Conservation (phyloP, 441 rosid genomes). For the Erysimum cheiri region DNA sequence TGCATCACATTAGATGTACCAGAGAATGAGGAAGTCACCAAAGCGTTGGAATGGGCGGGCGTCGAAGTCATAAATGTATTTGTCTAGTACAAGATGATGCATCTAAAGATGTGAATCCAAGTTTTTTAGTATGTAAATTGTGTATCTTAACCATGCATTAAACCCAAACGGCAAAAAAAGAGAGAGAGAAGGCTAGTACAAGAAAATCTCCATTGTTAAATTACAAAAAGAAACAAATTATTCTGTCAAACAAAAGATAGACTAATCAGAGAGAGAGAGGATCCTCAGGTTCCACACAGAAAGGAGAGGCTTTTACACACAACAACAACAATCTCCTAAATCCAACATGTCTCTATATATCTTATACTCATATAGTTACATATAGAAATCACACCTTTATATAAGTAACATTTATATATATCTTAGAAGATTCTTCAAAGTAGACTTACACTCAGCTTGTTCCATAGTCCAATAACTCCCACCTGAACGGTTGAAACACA, state of each 20-base stretch:
- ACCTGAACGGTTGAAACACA: slow-evolving; percentile 60
- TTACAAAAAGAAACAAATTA: slow-evolving; percentile 14
- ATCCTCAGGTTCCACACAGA: slow-evolving; percentile 16
- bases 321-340: slow-evolving; percentile 46
- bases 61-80: slow-evolving; percentile 39
- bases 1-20: slow-evolving; percentile 71
- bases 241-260: slow-evolving; percentile 38
- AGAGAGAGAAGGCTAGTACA: slow-evolving; percentile 2
- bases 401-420: slow-evolving; percentile 31
- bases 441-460: slow-evolving; percentile 42
- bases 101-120: too few relatives aligned
- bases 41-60: slow-evolving; percentile 74
- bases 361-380: slow-evolving; percentile 48
- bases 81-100: background rate
- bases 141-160: background rate
- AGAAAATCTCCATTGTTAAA: slow-evolving; percentile 28
- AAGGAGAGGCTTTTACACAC: slow-evolving; percentile 41
- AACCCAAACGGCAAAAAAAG: background rate
- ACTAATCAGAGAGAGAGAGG: slow-evolving; percentile 29
- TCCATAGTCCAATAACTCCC: slow-evolving; percentile 59
- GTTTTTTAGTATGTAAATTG: background rate
- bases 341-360: slow-evolving; percentile 50
- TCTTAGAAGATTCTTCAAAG: slow-evolving; percentile 7
- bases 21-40: slow-evolving; percentile 61
- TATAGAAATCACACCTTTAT: slow-evolving; percentile 35